A percentile compares a stretch with the other conserved stretches of the same genome.
Conservation (phyloP, 768 basidiomycete genomes). For the Gautieria morchelliformis region DNA sequence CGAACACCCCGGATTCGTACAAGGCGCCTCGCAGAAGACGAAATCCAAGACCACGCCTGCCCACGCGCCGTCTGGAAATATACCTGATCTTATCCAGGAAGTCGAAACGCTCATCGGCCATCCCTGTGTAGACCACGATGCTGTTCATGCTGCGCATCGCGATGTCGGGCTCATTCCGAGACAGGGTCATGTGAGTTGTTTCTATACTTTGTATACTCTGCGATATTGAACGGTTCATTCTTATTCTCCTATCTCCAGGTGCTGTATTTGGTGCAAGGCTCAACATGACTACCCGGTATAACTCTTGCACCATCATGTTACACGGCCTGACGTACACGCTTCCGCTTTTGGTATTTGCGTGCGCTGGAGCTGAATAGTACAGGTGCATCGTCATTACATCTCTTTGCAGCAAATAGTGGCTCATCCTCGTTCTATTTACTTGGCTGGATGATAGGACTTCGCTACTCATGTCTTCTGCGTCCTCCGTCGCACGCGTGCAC, state of each 20-base stretch:
- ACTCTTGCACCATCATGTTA: not conserved
- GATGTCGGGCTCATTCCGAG: not conserved
- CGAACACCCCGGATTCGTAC: not conserved
- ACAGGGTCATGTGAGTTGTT: not conserved
- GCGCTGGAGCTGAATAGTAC: not conserved
- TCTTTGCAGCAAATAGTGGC: not conserved
- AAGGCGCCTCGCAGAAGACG: not conserved
- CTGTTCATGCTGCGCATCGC: not conserved
- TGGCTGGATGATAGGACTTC: not conserved
- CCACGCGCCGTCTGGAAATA: not conserved
- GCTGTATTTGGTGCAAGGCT: not conserved
- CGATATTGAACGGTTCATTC: not conserved
- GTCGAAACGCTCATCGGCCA: not conserved
- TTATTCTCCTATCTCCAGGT: not conserved
- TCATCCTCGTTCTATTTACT: not conserved
- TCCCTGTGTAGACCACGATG: not conserved
- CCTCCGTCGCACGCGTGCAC: not conserved
- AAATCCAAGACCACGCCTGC: not conserved
- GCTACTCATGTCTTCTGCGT: not conserved
- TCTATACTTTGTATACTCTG: not conserved
- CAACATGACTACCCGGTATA: not conserved
- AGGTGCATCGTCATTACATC: not conserved
- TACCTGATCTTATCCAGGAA: not conserved
- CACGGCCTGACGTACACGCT: not conserved
- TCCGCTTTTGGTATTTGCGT: not conserved